Percentiles rank a stretch among this genome's conserved stretches.
These are phyloP conservation scores for Apophysomyces sp. DNA, from an alignment of 371 early-diverging fungal species.

Conservation along the genomic window DNA sequence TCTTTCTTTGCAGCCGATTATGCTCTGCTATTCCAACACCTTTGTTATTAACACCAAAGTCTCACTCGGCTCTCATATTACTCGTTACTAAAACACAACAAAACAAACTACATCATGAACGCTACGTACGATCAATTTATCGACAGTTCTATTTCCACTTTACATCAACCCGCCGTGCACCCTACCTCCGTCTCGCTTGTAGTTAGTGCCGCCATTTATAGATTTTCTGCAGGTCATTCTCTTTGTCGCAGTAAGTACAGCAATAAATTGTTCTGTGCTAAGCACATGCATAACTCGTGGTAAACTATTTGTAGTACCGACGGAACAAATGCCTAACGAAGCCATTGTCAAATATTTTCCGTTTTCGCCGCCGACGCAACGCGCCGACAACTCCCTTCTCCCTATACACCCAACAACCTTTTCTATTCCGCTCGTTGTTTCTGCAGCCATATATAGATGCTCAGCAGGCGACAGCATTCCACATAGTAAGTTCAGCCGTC, in stretches of 20 bases:
- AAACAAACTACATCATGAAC: not conserved
- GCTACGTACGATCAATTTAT: not conserved
- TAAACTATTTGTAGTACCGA: not conserved
- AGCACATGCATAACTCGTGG: slow-evolving; percentile 1
- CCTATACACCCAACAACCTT: not conserved
- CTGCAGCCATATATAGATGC: not conserved
- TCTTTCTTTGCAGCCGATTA: not conserved
- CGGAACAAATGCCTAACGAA: not conserved
- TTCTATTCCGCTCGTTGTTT: not conserved
- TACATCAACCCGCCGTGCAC: not conserved
- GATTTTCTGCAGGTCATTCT: not conserved
- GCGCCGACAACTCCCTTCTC: not conserved
- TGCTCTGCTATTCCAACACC: not conserved
- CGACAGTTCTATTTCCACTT: not conserved
- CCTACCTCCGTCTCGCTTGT: not conserved
- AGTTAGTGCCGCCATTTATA: not conserved
- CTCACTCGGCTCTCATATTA: not conserved
- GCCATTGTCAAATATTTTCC: not conserved
- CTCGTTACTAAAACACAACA: not conserved
- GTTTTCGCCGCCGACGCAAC: not conserved
- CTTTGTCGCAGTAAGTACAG: not conserved
- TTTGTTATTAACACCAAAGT: not conserved
- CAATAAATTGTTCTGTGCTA: not conserved
- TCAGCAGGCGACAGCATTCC: not conserved
- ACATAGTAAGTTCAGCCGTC: not conserved